Conservation (phyloP, 352 stramenopile genomes). For the Globisporangium paroecandrum region DNA sequence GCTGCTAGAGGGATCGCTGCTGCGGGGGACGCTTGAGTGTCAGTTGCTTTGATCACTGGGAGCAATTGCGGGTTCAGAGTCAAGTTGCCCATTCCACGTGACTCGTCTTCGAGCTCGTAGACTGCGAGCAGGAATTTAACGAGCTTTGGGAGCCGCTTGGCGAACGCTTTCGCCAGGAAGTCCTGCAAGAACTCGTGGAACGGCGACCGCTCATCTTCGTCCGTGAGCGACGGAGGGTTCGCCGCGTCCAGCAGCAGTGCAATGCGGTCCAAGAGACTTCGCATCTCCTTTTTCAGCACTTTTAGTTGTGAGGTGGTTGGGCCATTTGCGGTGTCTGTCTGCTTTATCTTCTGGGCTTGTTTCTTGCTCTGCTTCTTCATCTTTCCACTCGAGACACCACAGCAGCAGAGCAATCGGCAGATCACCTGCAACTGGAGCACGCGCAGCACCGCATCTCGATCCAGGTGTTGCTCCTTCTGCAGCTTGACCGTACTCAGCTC, state of each 20-base stretch:
- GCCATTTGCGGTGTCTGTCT: neutral
- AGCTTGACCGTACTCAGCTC: slow-evolving; percentile 28
- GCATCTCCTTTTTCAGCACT: slow-evolving; percentile 54
- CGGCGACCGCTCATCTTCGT: slow-evolving; percentile 62
- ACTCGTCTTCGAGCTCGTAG: slow-evolving; percentile 62
- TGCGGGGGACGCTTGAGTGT: neutral
- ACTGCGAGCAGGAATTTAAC: slow-evolving; percentile 42
- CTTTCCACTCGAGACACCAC: slow-evolving; percentile 24
- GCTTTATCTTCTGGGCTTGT: neutral
- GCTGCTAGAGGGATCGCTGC: slow-evolving; percentile 2
- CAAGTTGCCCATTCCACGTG: slow-evolving; percentile 14
- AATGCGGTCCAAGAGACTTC: slow-evolving; percentile 63
- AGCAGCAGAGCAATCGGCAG: slow-evolving; percentile 48
- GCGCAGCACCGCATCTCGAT: slow-evolving; percentile 37
- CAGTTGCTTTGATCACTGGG: neutral
- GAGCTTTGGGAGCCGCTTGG: slow-evolving; percentile 39
- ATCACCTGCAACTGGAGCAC: slow-evolving; percentile 67
- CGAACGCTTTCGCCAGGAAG: slow-evolving; percentile 40
- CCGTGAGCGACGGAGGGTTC: slow-evolving; percentile 56
- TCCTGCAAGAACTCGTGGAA: slow-evolving; percentile 71
- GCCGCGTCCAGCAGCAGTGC: slow-evolving; percentile 71
- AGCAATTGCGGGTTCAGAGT: slow-evolving; percentile 16
- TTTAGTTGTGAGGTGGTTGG: slow-evolving; percentile 4
- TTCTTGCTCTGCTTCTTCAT: slow-evolving; percentile 22
- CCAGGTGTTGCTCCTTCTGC: slow-evolving; percentile 23